Evolutionary conservation across 2,329 filamentous ascomycete species (phyloP), one percentile per base, ranked within the genome.

Genomic region (Aspergillus thermomutatus): DNA sequence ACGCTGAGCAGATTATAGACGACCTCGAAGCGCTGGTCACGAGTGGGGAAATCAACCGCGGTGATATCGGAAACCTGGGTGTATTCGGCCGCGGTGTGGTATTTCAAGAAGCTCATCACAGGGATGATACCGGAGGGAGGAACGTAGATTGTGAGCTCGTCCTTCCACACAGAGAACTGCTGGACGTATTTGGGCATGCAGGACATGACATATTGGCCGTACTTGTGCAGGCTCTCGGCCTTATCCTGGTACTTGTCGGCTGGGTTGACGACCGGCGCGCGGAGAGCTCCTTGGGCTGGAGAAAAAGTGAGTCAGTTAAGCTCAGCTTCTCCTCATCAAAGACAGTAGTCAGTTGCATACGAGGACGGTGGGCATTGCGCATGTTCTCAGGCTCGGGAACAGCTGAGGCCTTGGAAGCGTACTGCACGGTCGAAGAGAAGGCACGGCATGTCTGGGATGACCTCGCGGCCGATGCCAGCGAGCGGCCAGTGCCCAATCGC

Each of bases 81-180:
- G 81, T 90, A 99, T 77, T 99, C 94, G 76, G 94, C 93, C 50
- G 94, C 88, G 40, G 94, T 97, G 82, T 99, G 96, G 81, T 96
- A 89, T 80, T 97, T 97, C 69, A 99, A 83, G 81, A 99, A 99
- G 60, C 84, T 86, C 77, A 99, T 92, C 69, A 96, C 89, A 41
- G 94, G 94, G 66, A 97, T 85, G 67, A 97, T 87, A 65, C 91
- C 94, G 40, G 89, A 80, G 1, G 94, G 94, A 49, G 91, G 83
- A 71, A 97, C 94, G 78, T 95, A 93, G 75, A 97, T 91, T 67
- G 89, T 92, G 73, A 99, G 86, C 79, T 99, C 94, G 74, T 99
- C 94, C 81, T 99, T 99, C 94, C 94, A 99, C 55, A 99, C 93
- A 11, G 92, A 96, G 81, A 97, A 97, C 80, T 99, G 94, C 81